Base-by-base conservation (phyloP, 345 rosid genomes). In the Corchorus capsularis region DNA sequence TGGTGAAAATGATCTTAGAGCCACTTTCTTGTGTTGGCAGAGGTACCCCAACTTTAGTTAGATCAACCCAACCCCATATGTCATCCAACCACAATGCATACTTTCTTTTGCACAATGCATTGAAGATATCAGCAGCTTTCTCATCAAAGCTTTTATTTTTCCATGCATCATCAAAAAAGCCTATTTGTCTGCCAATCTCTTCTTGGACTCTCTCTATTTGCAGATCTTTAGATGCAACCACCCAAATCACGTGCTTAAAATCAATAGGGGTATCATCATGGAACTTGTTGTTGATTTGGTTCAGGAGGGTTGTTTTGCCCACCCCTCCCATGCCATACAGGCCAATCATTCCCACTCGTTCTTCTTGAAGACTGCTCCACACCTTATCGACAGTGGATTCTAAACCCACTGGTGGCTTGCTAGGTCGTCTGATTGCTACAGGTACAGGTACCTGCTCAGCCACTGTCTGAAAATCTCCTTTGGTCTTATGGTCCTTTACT, bases 11-110 rank as follows among this genome's bases (percentile, higher is more conserved):
- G 13, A 77, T 5, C 47, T 72, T 81, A 46, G 78, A 81, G 34
- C 57, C 76, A 34, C 68, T 81, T 19, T 50, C 34, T 27, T 27
- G 35, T 1, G 52, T 35, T 0, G 77, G 83, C 11, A 50, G 35
- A 6, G 78, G 81, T 67, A 81, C 50, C n/a, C 83, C 78, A 0
- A 73, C 19, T 12, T 45, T 32, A 0, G 27, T 1, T 6, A 81
- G 69, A 74, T 81, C 71, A 11, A 81, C n/a, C 47, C 39, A 9
- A 16, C 45, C 43, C 78, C 78, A 78, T 45, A 74, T 32, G 66
- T 81, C 81, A 69, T 81, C 81, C 71, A 81, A 63, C 8, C 77
- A 55, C 60, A 81, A 20, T 15, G 71, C 69, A 78, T 74, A 74
- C 47, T 45, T 81, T 45, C 68, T 53, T 1, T 46, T 8, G 0